A percentile compares a stretch with the other conserved stretches of the same genome.
Evolutionary conservation across 192 early-diverging fungal species (phyloP).

Genomic region (Entophlyctis helioformis): DNA sequence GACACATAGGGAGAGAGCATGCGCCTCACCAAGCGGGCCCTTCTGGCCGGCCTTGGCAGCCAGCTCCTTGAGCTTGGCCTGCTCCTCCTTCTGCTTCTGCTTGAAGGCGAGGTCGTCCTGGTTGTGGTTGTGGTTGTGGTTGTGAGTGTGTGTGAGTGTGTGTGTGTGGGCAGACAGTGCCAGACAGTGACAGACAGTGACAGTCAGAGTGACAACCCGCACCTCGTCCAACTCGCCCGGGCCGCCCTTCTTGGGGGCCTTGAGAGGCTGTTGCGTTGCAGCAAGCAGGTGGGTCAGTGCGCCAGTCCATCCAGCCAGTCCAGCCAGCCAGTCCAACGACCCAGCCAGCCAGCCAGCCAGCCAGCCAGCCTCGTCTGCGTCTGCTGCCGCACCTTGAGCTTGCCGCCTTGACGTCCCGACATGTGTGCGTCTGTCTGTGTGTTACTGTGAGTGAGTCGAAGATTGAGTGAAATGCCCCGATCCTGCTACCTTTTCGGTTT

Average conservation of each 20-base stretch:
- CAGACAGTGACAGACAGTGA: background rate
- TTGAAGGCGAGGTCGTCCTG: slow-evolving; percentile 64
- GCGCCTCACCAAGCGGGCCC: slow-evolving; percentile 8
- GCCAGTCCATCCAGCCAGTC: background rate
- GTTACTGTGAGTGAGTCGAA: too few relatives aligned
- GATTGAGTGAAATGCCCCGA: too few relatives aligned
- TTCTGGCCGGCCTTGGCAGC: slow-evolving; percentile 34
- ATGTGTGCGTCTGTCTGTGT: too few relatives aligned
- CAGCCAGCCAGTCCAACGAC: too few relatives aligned
- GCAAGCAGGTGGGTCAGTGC: background rate
- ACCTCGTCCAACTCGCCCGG: slow-evolving; percentile 50
- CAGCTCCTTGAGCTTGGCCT: slow-evolving; percentile 65
- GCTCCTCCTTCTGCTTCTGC: slow-evolving; percentile 67
- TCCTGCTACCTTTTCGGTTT: slow-evolving; percentile 7
- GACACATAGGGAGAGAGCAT: background rate
- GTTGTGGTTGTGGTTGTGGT: background rate
- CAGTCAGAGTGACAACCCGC: background rate
- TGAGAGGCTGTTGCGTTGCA: slow-evolving; percentile 47
- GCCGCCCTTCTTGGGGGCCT: slow-evolving; percentile 66
- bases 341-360: too few relatives aligned
- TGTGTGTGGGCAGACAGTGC: too few relatives aligned
- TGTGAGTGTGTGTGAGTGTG: background rate
- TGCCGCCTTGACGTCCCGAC: slow-evolving; percentile 60
- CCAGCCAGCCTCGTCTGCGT: too few relatives aligned
- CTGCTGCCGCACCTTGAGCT: slow-evolving; percentile 45